phyloP scores from a whole-genome alignment of 306 rosid species.

The barrel medic (Medicago truncatula) region DNA sequence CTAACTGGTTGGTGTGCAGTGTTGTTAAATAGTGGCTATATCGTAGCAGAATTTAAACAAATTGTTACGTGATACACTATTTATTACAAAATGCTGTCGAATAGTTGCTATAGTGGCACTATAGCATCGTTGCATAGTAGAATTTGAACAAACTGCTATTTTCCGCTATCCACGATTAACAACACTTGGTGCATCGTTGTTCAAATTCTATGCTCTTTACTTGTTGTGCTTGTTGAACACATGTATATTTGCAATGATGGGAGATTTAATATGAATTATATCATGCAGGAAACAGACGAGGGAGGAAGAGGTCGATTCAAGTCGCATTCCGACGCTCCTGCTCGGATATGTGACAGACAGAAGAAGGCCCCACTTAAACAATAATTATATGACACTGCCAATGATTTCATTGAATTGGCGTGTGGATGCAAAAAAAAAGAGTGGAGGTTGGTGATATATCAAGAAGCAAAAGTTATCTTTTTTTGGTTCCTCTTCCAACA shows the following conservation, averaged over 20 bases:
- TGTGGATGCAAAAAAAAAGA: constrained; percentile 35
- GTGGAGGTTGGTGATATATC: constrained; percentile 24
- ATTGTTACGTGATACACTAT: not conserved
- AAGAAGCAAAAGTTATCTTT: constrained; percentile 28
- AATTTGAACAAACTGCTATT: not conserved
- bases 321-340: constrained; percentile 89
- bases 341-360: constrained; percentile 95
- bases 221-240: constrained; percentile 17
- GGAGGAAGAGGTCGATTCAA: constrained; percentile 98
- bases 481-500: constrained; percentile 34
- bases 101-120: not conserved
- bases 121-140: not conserved
- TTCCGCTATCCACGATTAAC: not conserved
- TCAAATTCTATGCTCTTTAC: constrained; percentile 8
- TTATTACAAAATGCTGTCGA: not conserved
- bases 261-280: constrained; percentile 21
- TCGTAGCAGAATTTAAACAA: not conserved
- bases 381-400: constrained; percentile 37
- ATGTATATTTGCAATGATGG: constrained; percentile 12
- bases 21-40: not conserved
- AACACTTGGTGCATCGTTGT: constrained; percentile 2
- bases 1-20: constrained; percentile 15
- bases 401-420: constrained; percentile 37
- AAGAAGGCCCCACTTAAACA: constrained; percentile 96
- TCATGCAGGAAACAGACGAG: constrained; percentile 81